Percentiles rank a stretch among this genome's conserved stretches.
Evolutionary conservation across 164 flowering plant species (phyloP).

Genomic region (Aristolochia fimbriata): DNA sequence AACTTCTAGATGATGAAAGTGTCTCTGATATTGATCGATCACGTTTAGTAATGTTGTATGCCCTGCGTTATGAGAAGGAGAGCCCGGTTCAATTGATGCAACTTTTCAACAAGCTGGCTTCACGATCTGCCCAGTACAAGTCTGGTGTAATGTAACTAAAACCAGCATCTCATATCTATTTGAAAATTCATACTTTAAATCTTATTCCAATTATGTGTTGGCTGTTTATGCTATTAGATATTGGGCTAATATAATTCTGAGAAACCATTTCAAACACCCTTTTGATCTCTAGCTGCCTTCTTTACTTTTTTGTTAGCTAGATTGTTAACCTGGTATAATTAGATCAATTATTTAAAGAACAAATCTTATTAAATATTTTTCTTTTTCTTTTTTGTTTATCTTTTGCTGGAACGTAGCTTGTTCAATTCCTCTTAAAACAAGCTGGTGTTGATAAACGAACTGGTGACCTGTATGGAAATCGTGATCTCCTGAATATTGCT

Average conservation of each 20-base stretch:
- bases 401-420: constrained; percentile 50
- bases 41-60: constrained; percentile 89
- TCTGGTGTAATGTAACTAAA: constrained; percentile 66
- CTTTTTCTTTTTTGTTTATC: neutral
- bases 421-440: constrained; percentile 91
- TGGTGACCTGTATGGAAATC: constrained; percentile 89
- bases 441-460: constrained; percentile 90
- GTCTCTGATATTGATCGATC: constrained; percentile 80
- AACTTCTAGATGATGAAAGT: constrained; percentile 68
- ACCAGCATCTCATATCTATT: constrained; percentile 1
- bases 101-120: constrained; percentile 83
- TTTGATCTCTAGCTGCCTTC: too few relatives aligned
- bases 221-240: neutral
- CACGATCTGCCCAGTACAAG: constrained; percentile 84
- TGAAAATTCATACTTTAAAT: neutral
- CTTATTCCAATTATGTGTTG: neutral
- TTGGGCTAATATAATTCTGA: neutral
- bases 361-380: constrained; percentile 1
- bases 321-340: neutral
- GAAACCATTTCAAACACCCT: too few relatives aligned
- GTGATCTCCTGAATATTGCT: constrained; percentile 86
- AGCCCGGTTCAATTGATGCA: constrained; percentile 98
- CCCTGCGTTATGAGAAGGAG: constrained; percentile 96
- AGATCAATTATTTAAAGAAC: constrained; percentile 1
- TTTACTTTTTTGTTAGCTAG: neutral